Evolutionary conservation across 2,329 filamentous ascomycete species (phyloP).

Genomic region (Talaromyces sp.): DNA sequence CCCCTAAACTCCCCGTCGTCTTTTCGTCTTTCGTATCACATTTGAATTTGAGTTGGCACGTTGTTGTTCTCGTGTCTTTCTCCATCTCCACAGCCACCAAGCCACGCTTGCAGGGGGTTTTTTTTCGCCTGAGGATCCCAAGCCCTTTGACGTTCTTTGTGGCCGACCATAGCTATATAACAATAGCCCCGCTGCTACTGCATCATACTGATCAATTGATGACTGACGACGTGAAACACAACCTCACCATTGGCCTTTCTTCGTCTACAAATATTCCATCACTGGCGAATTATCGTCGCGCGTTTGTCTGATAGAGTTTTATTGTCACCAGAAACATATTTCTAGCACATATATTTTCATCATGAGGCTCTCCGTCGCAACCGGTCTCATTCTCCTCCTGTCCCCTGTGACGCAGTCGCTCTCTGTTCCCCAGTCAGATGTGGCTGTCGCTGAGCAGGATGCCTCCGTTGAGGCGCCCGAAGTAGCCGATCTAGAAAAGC

Average conservation of each 20-base stretch:
- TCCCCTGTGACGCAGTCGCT: slow-evolving; percentile 26
- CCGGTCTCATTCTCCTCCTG: slow-evolving; percentile 24
- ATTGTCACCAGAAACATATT: background rate
- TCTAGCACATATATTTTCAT: background rate
- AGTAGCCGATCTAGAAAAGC: slow-evolving; percentile 38
- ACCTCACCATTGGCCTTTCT: background rate
- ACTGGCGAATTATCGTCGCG: background rate
- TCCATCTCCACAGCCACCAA: background rate
- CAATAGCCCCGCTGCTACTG: background rate
- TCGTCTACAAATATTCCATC: background rate
- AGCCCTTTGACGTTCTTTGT: background rate
- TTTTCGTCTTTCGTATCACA: background rate
- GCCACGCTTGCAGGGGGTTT: background rate
- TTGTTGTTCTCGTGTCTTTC: background rate
- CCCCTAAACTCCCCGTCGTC: background rate
- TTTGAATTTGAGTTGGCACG: background rate
- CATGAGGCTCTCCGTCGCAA: slow-evolving; percentile 30
- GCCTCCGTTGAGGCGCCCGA: slow-evolving; percentile 11
- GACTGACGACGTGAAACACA: background rate
- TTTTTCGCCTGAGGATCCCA: background rate
- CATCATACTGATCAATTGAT: background rate
- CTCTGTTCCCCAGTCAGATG: slow-evolving; percentile 21
- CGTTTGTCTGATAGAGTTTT: background rate
- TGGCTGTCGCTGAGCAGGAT: slow-evolving; percentile 15
- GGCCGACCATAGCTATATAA: background rate